Evolutionary conservation across 768 basidiomycete genomes (phyloP), one percentile per base, ranked within the genome.

Genomic region (Phanerochaete sordida): DNA sequence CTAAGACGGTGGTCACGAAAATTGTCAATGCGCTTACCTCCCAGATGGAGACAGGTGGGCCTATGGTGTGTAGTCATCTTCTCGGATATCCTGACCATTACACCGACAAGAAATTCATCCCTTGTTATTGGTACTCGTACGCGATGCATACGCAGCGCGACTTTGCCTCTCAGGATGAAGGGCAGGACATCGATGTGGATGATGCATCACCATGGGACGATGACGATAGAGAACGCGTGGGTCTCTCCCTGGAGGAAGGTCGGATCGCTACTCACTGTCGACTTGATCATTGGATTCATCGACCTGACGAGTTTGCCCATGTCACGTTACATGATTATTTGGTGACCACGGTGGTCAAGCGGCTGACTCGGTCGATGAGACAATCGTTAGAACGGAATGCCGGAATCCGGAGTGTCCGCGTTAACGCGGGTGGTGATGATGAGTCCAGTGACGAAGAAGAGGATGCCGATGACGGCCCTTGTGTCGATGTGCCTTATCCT

Each of bases 1-100:
- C 74, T 0, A 50, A 74, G 19, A 60, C 61, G 12, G 39, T 77
- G 5, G 63, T 80, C 24, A 71, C 69, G 2, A 69, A 75, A 58
- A 73, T 79, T 24, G 55, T 56, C 37, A 56, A 56, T 45, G 55
- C 55, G 5, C 35, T 56, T 8, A 56, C 55, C 19, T 19, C 45
- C 8, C 45, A n/a, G 23, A 19, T n/a, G 45, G 19, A 46, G 19
- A 7, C 19, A n/a, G 33, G 11, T 16, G 46, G 46, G 4, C 46
- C 46, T 11, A 47, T 47, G 46, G 26, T 26, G 7, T 26, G 46
- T 11, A 21, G n/a, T 47, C n/a, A 23, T 21, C 13, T 47, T 19
- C 46, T 47, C 9, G 46, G 46, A 8, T 12, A 47, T 21, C 46
- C 46, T 47, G 46, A 47, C 23, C 46, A 47, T 21, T 47, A 47